Evolutionary conservation across 2,329 filamentous ascomycete genomes (phyloP).

Genomic region (Acephala macrosclerotiorum): DNA sequence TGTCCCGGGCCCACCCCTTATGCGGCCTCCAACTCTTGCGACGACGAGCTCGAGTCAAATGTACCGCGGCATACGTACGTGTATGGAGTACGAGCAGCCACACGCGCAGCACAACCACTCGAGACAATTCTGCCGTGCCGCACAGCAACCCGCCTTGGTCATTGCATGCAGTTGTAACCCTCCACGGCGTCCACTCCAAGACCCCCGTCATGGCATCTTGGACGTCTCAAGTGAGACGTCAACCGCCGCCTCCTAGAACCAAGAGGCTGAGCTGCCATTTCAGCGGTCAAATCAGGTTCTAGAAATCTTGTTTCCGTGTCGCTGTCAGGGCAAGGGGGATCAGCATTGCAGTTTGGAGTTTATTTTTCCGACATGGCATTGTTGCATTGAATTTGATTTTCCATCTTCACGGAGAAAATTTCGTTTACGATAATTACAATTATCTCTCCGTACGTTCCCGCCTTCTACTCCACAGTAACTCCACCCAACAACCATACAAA

Average conservation of each 20-base stretch:
- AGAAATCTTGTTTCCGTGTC: not conserved
- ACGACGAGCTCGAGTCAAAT: not conserved
- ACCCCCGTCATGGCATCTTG: not conserved
- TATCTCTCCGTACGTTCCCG: not conserved
- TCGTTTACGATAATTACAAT: not conserved
- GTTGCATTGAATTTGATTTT: not conserved
- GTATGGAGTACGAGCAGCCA: not conserved
- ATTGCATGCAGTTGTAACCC: not conserved
- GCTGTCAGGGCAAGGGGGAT: not conserved
- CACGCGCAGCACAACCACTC: not conserved
- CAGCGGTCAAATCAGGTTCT: not conserved
- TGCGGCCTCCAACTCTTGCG: not conserved
- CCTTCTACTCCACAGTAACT: not conserved
- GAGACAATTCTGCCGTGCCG: not conserved
- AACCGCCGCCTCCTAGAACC: not conserved
- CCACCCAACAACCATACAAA: not conserved
- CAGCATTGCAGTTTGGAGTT: not conserved
- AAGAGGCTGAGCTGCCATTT: too few relatives aligned
- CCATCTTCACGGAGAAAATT: not conserved
- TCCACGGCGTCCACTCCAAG: not conserved
- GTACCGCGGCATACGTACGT: slow-evolving; percentile 3
- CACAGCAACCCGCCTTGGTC: not conserved
- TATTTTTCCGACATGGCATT: not conserved
- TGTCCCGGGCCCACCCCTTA: not conserved
- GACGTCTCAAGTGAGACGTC: slow-evolving; percentile 3